These are phyloP conservation scores for Pleurotus salmoneostramineus DNA, from an alignment of 768 basidiomycete genomes.

Conservation along the genomic window DNA sequence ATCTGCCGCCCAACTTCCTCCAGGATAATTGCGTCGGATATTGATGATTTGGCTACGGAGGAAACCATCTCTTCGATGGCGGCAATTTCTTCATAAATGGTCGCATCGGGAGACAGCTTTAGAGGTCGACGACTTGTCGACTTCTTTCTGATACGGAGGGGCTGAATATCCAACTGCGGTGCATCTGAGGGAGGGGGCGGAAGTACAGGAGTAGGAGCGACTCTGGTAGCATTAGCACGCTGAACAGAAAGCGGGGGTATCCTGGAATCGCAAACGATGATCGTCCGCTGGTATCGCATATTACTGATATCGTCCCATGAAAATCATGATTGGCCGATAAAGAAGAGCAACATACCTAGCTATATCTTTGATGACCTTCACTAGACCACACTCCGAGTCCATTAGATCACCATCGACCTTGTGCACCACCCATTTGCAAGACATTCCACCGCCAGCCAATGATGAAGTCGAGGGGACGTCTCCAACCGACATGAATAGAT, in stretches of 20 bases:
- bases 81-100: background rate
- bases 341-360: background rate
- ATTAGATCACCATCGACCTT: background rate
- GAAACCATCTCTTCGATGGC: background rate
- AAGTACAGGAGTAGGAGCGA: background rate
- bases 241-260: background rate
- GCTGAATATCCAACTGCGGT: background rate
- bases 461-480: background rate
- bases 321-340: background rate
- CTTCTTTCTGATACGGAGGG: conserved; percentile 6
- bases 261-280: background rate
- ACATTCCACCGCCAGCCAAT: background rate
- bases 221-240: background rate
- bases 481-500: background rate
- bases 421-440: conserved; percentile 1
- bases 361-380: background rate
- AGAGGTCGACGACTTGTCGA: background rate
- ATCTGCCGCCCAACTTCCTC: background rate
- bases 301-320: background rate
- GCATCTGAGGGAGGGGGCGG: background rate
- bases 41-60: background rate
- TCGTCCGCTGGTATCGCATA: background rate
- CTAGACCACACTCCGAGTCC: background rate
- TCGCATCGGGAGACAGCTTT: background rate
- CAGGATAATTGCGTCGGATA: background rate